These are phyloP conservation scores for Conringia planisiliqua DNA, from an alignment of 345 rosid genomes.

Conservation along the genomic window DNA sequence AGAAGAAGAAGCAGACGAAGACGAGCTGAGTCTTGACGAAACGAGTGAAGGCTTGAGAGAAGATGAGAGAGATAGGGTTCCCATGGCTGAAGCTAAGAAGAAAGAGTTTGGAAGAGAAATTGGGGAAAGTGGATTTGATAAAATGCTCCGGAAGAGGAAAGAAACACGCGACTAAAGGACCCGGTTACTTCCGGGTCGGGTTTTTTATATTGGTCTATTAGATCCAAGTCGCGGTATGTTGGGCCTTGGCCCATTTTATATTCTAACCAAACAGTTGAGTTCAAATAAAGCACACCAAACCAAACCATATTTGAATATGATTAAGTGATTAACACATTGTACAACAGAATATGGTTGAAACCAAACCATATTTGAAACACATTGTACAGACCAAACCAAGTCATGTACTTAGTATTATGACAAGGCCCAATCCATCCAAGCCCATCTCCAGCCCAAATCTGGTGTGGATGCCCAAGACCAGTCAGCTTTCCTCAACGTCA, in stretches of 20 bases:
- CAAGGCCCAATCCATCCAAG: too few species aligned
- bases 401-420: too few species aligned
- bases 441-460: too few species aligned
- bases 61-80: slow-evolving; percentile 46
- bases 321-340: too few species aligned
- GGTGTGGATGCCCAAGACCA: too few species aligned
- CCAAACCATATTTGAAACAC: too few species aligned
- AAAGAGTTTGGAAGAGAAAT: background rate
- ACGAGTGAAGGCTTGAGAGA: slow-evolving; percentile 35
- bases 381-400: too few species aligned
- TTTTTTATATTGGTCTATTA: background rate
- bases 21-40: slow-evolving; percentile 27
- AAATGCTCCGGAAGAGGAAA: slow-evolving; percentile 4
- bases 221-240: too few species aligned
- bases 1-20: slow-evolving; percentile 26
- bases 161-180: slow-evolving; percentile 7
- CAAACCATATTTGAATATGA: background rate
- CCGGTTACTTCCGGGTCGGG: slow-evolving; percentile 24
- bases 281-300: background rate
- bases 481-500: too few species aligned
- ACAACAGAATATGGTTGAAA: too few species aligned
- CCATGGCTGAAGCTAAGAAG: slow-evolving; percentile 40
- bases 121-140: slow-evolving; percentile 19
- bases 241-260: background rate
- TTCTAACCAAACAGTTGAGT: background rate